A percentile compares a stretch with the other conserved stretches of the same genome.
These are phyloP conservation scores for Kockiozyma suomiensis DNA, from an alignment of 805 yeast genomes.

Conservation along the genomic window DNA sequence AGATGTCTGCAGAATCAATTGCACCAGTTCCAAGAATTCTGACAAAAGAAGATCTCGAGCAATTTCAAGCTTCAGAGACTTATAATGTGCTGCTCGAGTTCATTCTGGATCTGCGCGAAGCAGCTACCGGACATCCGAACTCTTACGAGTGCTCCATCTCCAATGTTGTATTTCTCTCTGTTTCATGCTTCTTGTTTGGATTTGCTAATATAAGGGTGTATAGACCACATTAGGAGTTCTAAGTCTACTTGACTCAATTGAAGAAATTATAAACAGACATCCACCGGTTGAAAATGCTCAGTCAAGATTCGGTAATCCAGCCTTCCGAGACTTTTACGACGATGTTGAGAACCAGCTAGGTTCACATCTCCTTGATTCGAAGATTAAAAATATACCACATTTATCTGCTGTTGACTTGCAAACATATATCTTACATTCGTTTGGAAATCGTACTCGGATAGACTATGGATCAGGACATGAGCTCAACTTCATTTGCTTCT, in stretches of 20 bases:
- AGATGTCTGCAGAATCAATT: too few species aligned
- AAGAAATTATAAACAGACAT: slow-evolving; percentile 51
- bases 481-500: slow-evolving; percentile 72
- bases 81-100: slow-evolving; percentile 57
- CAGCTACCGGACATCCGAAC: slow-evolving; percentile 64
- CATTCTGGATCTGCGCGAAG: slow-evolving; percentile 57
- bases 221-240: not conserved
- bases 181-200: too few species aligned
- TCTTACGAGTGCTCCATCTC: slow-evolving; percentile 52
- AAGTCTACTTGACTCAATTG: slow-evolving; percentile 46
- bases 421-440: slow-evolving; percentile 67
- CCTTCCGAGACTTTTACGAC: slow-evolving; percentile 82
- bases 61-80: slow-evolving; percentile 59
- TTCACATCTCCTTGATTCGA: not conserved
- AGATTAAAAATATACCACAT: not conserved
- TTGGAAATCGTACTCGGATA: slow-evolving; percentile 82
- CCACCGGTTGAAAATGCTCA: slow-evolving; percentile 71
- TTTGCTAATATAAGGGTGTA: too few species aligned
- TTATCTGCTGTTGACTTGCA: slow-evolving; percentile 49
- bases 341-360: slow-evolving; percentile 46
- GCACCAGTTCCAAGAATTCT: slow-evolving; percentile 44
- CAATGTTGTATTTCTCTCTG: slow-evolving; percentile 1
- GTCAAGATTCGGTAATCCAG: slow-evolving; percentile 89
- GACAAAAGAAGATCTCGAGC: slow-evolving; percentile 59
- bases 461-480: slow-evolving; percentile 99